Conservation (phyloP, 2,329 filamentous ascomycete genomes). For the Zalaria obscura region DNA sequence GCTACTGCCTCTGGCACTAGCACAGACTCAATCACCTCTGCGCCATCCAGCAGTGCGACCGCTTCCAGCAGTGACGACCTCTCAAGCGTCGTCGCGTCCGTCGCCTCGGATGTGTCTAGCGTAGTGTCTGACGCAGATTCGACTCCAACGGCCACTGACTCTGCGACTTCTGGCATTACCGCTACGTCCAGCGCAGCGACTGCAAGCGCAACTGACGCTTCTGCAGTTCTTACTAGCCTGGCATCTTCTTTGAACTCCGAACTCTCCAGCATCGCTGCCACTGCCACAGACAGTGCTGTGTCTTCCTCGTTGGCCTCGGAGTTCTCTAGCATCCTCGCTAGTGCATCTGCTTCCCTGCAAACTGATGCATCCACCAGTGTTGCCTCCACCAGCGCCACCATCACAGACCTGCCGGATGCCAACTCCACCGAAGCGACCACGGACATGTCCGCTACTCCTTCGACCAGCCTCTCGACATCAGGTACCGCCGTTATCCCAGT, state of each 20-base stretch:
- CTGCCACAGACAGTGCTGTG: slow-evolving; percentile 12
- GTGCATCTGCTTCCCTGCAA: slow-evolving; percentile 13
- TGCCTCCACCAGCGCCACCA: slow-evolving; percentile 7
- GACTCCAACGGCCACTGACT: slow-evolving; percentile 7
- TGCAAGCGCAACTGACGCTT: slow-evolving; percentile 6
- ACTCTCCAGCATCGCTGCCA: slow-evolving; percentile 15
- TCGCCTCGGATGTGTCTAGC: slow-evolving; percentile 10
- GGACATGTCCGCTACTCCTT: slow-evolving; percentile 1
- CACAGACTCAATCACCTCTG: slow-evolving; percentile 1
- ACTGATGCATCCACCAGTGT: slow-evolving; percentile 8
- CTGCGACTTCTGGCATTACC: slow-evolving; percentile 4
- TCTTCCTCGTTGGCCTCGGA: slow-evolving; percentile 14
- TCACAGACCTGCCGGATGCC: neutral
- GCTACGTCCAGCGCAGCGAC: slow-evolving; percentile 8
- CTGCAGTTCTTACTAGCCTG: slow-evolving; percentile 11
- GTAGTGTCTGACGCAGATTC: slow-evolving; percentile 6
- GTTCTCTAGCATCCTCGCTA: slow-evolving; percentile 16
- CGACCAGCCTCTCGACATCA: slow-evolving; percentile 2
- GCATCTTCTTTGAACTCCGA: slow-evolving; percentile 14
- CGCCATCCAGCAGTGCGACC: neutral
- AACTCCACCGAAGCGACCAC: neutral
- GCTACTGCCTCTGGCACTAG: neutral
- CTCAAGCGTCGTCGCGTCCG: slow-evolving; percentile 11
- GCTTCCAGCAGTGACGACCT: slow-evolving; percentile 3
- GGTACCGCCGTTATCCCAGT: slow-evolving; percentile 12